Evolutionary conservation across 2,329 filamentous ascomycete genomes (phyloP), one percentile per base, ranked within the genome.

Genomic region (Conoideocrella luteorostrata): DNA sequence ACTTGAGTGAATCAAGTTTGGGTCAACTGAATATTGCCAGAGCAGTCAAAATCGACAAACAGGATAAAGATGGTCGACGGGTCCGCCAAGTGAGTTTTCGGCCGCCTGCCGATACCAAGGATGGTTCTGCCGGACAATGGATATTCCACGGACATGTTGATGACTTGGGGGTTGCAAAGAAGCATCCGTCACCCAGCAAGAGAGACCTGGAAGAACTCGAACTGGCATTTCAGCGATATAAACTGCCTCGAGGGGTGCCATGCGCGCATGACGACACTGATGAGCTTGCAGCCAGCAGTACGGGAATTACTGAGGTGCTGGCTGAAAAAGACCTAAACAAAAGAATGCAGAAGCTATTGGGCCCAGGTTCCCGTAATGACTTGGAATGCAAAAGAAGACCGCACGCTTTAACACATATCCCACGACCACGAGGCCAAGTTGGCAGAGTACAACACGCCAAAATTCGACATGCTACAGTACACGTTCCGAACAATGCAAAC

Each of bases 141-240:
- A n/a, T n/a, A n/a, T n/a, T n/a, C n/a, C 34, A 29, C 17, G 51
- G 10, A 12, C 43, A 11, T 29, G 24, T 7, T 40, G 33, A 17
- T 28, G 41, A 43, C 11, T 22, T 7, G 32, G 51, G 54, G 35
- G 48, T 49, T 32, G 52, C 57, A 13, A 71, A 71, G 56, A 71
- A 71, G 44, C 68, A 71, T 30, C 69, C 68, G 5, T 71, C 68
- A 3, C 68, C 69, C 3, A 69, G 63, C 54, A 70, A 70, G 45
- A 55, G 58, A 23, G 62, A 60, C 9, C 52, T 71, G 18, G 60
- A 68, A 39, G 53, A 61, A n/a, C 53, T 70, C 20, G 62, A 65
- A 39, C 45, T 48, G 24, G 63, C 61, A 2, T 59, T 70, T 15
- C 58, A 56, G 41, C 53, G 56, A 17, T 67, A 66, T 39, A 50